Percentiles rank a stretch among this genome's conserved stretches.
These are phyloP conservation scores for Hibiscus syriacus DNA, from an alignment of 345 rosid genomes.

Conservation along the genomic window DNA sequence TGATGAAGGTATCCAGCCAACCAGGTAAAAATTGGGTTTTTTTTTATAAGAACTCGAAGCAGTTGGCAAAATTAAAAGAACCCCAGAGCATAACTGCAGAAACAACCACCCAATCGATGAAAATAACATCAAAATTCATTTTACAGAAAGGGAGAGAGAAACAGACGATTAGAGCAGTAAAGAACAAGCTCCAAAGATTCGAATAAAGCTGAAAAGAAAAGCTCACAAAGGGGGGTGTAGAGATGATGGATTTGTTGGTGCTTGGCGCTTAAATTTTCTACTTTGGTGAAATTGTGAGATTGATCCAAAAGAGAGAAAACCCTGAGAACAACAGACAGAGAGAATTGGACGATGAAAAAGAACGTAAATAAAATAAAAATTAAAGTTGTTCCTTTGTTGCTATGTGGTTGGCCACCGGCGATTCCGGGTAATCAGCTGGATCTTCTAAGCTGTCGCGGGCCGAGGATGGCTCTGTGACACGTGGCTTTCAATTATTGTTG, in stretches of 20 bases:
- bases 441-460: slow-evolving; percentile 33
- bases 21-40: no score
- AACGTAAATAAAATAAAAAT: slow-evolving; percentile 19
- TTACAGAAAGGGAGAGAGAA: no score
- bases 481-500: slow-evolving; percentile 26
- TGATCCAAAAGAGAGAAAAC: slow-evolving; percentile 13
- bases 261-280: not conserved
- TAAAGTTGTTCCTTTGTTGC: slow-evolving; percentile 16
- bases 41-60: slow-evolving; percentile 10
- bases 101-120: slow-evolving; percentile 4
- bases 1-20: no score
- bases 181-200: not conserved
- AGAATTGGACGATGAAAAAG: slow-evolving; percentile 18
- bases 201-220: not conserved
- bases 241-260: slow-evolving; percentile 13
- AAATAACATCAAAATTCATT: not conserved
- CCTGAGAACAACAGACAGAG: slow-evolving; percentile 5
- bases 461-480: slow-evolving; percentile 19
- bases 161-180: not conserved
- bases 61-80: slow-evolving; percentile 7
- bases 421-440: slow-evolving; percentile 49
- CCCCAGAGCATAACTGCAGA: slow-evolving; percentile 12
- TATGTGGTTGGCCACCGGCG: slow-evolving; percentile 63
- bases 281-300: not conserved
- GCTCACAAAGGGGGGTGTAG: slow-evolving; percentile 11